Conservation (phyloP, 805 yeast genomes). For the Phaffomyces antillensis region DNA sequence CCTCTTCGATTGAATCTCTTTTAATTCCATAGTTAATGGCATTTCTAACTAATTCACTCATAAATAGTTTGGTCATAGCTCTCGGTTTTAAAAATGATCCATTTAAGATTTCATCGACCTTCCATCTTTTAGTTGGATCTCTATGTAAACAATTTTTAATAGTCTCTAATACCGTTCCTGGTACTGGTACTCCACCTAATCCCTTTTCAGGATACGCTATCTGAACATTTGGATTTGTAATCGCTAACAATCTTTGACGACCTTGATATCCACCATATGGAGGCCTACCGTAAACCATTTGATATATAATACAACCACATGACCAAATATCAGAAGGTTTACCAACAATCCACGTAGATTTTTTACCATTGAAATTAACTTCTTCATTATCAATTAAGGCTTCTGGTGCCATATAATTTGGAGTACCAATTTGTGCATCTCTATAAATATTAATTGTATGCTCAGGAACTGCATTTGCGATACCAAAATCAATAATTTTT, state of each 20-base stretch:
- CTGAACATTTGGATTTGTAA: conserved; percentile 74
- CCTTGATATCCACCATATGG: conserved; percentile 82
- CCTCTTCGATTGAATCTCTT: conserved; percentile 34
- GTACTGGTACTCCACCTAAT: conserved; percentile 55
- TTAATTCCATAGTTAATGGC: conserved; percentile 69
- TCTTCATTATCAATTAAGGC: conserved; percentile 55
- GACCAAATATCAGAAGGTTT: conserved; percentile 97
- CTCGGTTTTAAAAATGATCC: conserved; percentile 71
- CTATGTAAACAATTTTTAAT: conserved; percentile 67
- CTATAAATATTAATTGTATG: conserved; percentile 86
- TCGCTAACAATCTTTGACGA: conserved; percentile 71
- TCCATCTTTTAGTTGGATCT: conserved; percentile 61
- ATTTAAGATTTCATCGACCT: conserved; percentile 51
- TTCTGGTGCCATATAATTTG: conserved; percentile 98
- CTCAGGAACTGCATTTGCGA: conserved; percentile 90
- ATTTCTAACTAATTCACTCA: conserved; percentile 64
- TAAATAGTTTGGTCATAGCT: conserved; percentile 57
- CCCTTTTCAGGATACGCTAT: conserved; percentile 61
- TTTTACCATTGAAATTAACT: conserved; percentile 12
- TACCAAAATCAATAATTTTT: conserved; percentile 92
- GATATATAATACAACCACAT: conserved; percentile 92
- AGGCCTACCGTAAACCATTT: conserved; percentile 89
- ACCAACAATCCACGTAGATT: conserved; percentile 65
- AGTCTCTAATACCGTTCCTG: conserved; percentile 59
- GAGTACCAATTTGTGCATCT: conserved; percentile 90